Evolutionary conservation across 2,329 filamentous ascomycete species (phyloP).

Genomic region (Fusarium pseudograminearum): DNA sequence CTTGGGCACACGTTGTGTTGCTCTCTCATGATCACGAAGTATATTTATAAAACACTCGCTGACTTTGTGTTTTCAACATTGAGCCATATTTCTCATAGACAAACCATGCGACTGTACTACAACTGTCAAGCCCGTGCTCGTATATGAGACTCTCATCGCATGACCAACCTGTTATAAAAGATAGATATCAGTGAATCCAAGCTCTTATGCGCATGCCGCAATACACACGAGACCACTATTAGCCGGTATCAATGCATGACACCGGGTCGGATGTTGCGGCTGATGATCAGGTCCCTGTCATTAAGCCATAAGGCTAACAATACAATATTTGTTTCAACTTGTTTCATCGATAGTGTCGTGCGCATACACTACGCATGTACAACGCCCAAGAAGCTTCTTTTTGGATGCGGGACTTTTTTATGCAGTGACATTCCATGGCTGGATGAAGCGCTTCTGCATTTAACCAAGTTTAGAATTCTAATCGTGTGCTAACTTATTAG

Average conservation of each 20-base stretch:
- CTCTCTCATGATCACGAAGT: not conserved
- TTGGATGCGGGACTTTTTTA: not conserved
- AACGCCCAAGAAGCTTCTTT: not conserved
- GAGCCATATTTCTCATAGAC: not conserved
- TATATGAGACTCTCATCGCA: not conserved
- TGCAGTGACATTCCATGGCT: not conserved
- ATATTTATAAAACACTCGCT: constrained; percentile 1
- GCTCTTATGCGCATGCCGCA: not conserved
- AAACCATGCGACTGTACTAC: not conserved
- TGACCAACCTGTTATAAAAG: not conserved
- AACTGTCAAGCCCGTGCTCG: not conserved
- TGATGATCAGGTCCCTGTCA: not conserved
- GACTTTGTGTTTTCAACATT: not conserved
- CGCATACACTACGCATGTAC: not conserved
- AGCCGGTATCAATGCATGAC: constrained; percentile 6
- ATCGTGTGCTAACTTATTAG: not conserved
- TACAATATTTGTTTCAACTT: constrained; percentile 11
- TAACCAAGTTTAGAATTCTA: not conserved
- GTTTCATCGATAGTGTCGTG: not conserved
- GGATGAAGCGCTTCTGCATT: not conserved
- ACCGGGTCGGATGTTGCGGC: not conserved
- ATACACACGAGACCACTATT: not conserved
- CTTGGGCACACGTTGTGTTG: constrained; percentile 15
- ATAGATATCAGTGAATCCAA: not conserved
- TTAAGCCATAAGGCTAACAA: constrained; percentile 12